These are phyloP conservation scores for Calonectria multiphialidica DNA, from an alignment of 2,329 filamentous ascomycete genomes.

Conservation along the genomic window DNA sequence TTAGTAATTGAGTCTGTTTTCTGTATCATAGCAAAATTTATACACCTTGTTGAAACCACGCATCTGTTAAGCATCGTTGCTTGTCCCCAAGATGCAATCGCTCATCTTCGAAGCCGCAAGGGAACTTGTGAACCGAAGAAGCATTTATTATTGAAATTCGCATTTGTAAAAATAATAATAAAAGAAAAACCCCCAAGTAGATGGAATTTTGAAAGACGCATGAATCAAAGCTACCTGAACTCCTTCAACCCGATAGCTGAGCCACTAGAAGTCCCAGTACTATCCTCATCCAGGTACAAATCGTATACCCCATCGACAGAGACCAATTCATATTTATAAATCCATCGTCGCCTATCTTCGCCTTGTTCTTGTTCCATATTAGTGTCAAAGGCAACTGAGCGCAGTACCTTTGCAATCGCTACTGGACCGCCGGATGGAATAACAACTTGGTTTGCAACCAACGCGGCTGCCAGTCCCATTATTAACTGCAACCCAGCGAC, in stretches of 20 bases:
- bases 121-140: too few species aligned
- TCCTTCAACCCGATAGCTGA: background rate
- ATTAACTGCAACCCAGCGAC: background rate
- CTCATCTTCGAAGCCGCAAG: too few species aligned
- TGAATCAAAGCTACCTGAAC: background rate
- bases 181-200: too few species aligned
- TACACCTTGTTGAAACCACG: too few species aligned
- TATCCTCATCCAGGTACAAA: background rate
- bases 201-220: too few species aligned
- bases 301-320: background rate
- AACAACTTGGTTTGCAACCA: background rate
- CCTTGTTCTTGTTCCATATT: background rate
- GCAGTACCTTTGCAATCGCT: background rate
- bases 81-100: too few species aligned
- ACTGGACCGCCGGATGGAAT: background rate
- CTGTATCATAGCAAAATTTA: too few species aligned
- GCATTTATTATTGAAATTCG: too few species aligned
- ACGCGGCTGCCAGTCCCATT: background rate
- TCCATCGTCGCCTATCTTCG: background rate
- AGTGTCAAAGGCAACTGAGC: background rate
- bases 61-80: too few species aligned
- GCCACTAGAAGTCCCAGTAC: background rate
- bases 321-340: background rate
- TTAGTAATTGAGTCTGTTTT: too few species aligned
- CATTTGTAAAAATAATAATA: too few species aligned